Percentiles rank a stretch among this genome's conserved stretches.
phyloP scores from a whole-genome alignment of 176 grass and related monocot species.

The Juncus effusus region DNA sequence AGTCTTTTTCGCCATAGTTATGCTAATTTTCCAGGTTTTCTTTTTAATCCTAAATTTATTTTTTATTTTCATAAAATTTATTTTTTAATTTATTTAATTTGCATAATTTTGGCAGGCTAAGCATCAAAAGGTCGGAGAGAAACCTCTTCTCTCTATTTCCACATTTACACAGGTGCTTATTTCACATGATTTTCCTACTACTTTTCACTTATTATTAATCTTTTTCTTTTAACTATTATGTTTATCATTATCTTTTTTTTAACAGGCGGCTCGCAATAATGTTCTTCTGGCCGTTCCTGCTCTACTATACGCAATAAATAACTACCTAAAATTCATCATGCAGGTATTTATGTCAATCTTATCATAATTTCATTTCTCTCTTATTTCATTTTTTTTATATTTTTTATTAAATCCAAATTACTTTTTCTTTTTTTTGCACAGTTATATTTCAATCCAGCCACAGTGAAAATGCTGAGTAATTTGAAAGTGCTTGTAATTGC shows the following conservation, averaged over 20 bases:
- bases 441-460: conserved; percentile 98
- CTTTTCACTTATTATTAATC: conserved; percentile 21
- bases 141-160: conserved; percentile 86
- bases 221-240: conserved; percentile 4
- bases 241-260: conserved; percentile 24
- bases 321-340: conserved; percentile 99
- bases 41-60: conserved; percentile 24
- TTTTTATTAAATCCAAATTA: conserved; percentile 24
- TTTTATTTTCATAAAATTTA: conserved; percentile 23
- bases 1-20: conserved; percentile 83
- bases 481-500: conserved; percentile 97
- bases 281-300: conserved; percentile 91
- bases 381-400: background rate
- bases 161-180: conserved; percentile 82
- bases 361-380: too few relatives aligned
- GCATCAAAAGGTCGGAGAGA: conserved; percentile 95
- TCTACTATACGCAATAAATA: conserved; percentile 95
- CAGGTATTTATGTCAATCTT: conserved; percentile 49
- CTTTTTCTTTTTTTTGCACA: conserved; percentile 38
- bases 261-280: conserved; percentile 93
- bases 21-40: conserved; percentile 83
- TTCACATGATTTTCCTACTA: background rate
- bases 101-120: conserved; percentile 58
- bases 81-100: conserved; percentile 8
- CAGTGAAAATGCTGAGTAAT: conserved; percentile 99